Evolutionary conservation across 2,329 filamentous ascomycete species (phyloP).

Genomic region (Calonectria pseudoreteaudii): DNA sequence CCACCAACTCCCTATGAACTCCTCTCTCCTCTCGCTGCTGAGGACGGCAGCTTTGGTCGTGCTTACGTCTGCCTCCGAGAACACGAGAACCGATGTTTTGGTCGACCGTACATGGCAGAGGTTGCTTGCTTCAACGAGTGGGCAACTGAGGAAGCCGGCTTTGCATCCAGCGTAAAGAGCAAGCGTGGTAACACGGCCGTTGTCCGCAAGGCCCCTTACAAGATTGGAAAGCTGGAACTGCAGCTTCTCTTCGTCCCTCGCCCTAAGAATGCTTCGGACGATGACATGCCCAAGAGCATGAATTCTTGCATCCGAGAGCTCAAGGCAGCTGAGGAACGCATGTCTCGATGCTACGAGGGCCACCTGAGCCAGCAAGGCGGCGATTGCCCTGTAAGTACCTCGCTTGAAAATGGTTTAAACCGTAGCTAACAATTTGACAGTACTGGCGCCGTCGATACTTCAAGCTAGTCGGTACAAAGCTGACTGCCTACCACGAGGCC

Average conservation of each 20-base stretch:
- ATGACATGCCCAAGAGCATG: slow-evolving; percentile 99
- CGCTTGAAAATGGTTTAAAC: no score
- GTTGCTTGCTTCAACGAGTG: slow-evolving; percentile 98
- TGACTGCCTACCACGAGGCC: slow-evolving; percentile 96
- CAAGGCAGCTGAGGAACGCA: slow-evolving; percentile 86
- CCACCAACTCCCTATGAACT: slow-evolving; percentile 86
- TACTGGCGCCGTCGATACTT: slow-evolving; percentile 99
- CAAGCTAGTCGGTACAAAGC: slow-evolving; percentile 88
- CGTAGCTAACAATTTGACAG: slow-evolving; percentile 63
- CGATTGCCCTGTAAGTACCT: slow-evolving; percentile 87
- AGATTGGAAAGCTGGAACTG: slow-evolving; percentile 92
- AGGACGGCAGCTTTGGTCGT: slow-evolving; percentile 93
- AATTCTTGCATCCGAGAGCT: slow-evolving; percentile 94
- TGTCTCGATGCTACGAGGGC: slow-evolving; percentile 85
- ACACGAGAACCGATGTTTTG: slow-evolving; percentile 89
- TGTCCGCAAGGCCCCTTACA: slow-evolving; percentile 91
- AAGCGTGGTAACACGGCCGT: slow-evolving; percentile 81
- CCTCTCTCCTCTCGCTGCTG: slow-evolving; percentile 85
- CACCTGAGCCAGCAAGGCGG: slow-evolving; percentile 96
- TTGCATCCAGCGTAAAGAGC: slow-evolving; percentile 91
- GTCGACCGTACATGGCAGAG: slow-evolving; percentile 87
- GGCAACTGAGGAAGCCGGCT: slow-evolving; percentile 86
- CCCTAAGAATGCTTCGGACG: slow-evolving; percentile 86
- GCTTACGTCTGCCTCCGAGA: slow-evolving; percentile 95
- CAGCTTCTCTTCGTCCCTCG: slow-evolving; percentile 96